phyloP scores from a whole-genome alignment of 208 protist genomes.

The Trypanosoma melophagium region DNA sequence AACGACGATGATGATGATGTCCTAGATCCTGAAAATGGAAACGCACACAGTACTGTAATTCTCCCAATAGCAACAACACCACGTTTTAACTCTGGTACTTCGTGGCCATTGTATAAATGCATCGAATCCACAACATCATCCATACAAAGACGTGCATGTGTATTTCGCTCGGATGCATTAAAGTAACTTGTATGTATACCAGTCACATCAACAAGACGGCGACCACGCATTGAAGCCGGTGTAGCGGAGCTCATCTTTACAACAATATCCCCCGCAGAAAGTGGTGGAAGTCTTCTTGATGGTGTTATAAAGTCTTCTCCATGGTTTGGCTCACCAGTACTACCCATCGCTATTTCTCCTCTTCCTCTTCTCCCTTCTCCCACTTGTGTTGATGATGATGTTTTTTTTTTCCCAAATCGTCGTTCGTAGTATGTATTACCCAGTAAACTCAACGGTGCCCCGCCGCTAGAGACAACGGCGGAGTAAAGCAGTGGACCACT shows the following conservation, averaged over 20 bases:
- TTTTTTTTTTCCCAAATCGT: constrained; percentile 33
- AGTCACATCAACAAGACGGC: constrained; percentile 70
- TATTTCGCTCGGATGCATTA: constrained; percentile 41
- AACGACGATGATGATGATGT: no score
- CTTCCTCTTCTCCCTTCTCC: not conserved
- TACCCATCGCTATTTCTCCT: constrained; percentile 9
- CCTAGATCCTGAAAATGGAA: constrained; percentile 5
- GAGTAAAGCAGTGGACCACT: constrained; percentile 18
- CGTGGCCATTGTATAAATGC: constrained; percentile 80
- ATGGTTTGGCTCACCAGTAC: not conserved
- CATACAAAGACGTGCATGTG: constrained; percentile 32
- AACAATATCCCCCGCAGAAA: constrained; percentile 16
- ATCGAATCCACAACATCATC: constrained; percentile 70
- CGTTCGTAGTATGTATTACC: constrained; percentile 78
- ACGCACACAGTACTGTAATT: constrained; percentile 51
- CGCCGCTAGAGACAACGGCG: not conserved
- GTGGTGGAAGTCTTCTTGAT: constrained; percentile 18
- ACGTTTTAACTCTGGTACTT: constrained; percentile 70
- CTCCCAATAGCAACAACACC: constrained; percentile 57
- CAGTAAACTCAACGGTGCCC: constrained; percentile 41
- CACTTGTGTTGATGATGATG: not conserved
- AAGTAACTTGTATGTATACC: constrained; percentile 71
- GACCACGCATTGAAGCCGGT: constrained; percentile 36
- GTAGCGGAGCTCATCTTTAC: constrained; percentile 45
- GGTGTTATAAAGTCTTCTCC: not conserved